These are phyloP conservation scores for Isatis lusitanica DNA, from an alignment of 441 rosid genomes.

Conservation along the genomic window DNA sequence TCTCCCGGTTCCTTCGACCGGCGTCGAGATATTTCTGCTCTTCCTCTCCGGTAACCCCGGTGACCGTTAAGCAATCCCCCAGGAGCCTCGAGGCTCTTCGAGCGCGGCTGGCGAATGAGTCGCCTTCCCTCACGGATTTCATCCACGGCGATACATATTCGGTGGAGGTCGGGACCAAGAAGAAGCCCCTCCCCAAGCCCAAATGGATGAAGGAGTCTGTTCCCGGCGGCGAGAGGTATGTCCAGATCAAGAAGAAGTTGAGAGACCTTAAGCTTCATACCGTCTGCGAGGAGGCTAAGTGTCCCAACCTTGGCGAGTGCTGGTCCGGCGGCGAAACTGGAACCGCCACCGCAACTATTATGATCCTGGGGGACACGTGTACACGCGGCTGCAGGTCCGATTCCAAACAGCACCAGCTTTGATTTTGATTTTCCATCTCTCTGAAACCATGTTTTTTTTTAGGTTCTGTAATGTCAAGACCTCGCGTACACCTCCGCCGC, in stretches of 20 bases:
- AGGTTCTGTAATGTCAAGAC: constrained; percentile 98
- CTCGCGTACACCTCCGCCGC: constrained; percentile 92
- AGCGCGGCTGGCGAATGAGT: constrained; percentile 73
- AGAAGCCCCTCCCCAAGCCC: constrained; percentile 93
- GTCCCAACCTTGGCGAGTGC: constrained; percentile 92
- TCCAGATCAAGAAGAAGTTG: constrained; percentile 92
- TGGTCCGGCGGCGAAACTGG: constrained; percentile 99
- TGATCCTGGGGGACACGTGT: constrained; percentile 96
- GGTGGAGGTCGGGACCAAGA: constrained; percentile 93
- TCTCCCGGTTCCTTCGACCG: constrained; percentile 28
- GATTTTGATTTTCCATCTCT: not conserved
- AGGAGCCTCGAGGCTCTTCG: constrained; percentile 77
- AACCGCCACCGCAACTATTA: constrained; percentile 93
- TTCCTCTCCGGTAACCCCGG: constrained; percentile 41
- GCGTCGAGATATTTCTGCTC: constrained; percentile 40
- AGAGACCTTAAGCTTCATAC: constrained; percentile 91
- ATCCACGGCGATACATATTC: constrained; percentile 57
- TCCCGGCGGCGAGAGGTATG: constrained; percentile 94
- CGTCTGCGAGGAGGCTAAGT: constrained; percentile 93
- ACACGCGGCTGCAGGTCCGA: constrained; percentile 88
- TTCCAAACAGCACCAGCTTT: not conserved
- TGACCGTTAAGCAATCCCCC: constrained; percentile 44
- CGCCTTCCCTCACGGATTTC: constrained; percentile 71
- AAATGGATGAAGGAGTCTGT: constrained; percentile 95
- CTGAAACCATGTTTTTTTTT: constrained; percentile 1